Evolutionary conservation across 192 early-diverging fungal genomes (phyloP).

Genomic region (Haplosporangium gracile): DNA sequence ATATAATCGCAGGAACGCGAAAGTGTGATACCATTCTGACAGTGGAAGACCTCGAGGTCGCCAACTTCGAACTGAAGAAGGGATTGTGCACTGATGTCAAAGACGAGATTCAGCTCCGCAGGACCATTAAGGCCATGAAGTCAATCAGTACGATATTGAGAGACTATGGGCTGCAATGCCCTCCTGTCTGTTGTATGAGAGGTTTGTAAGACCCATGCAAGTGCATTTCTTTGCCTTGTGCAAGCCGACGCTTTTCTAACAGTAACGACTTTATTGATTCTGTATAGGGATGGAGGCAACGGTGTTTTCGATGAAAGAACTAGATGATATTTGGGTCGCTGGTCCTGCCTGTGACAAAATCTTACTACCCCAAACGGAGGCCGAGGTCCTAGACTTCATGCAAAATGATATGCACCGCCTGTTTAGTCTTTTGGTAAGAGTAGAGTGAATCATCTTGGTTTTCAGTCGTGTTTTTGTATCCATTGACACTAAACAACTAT

Average conservation of each 20-base stretch:
- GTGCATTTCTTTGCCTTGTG: neutral
- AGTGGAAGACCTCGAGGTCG: conserved; percentile 28
- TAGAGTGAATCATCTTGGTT: conserved; percentile 6
- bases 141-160: conserved; percentile 9
- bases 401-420: conserved; percentile 25
- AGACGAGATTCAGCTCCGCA: conserved; percentile 32
- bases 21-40: conserved; percentile 11
- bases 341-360: conserved; percentile 22
- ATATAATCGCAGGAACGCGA: neutral
- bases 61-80: conserved; percentile 29
- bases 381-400: conserved; percentile 27
- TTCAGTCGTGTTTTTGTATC: conserved; percentile 5
- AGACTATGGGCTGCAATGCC: conserved; percentile 14
- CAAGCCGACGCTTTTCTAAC: neutral
- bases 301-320: conserved; percentile 17
- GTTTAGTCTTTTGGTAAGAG: conserved; percentile 21
- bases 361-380: conserved; percentile 23
- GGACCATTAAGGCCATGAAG: conserved; percentile 35
- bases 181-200: conserved; percentile 14
- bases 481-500: neutral
- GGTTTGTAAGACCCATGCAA: neutral
- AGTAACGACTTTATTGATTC: conserved; percentile 3
- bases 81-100: conserved; percentile 28
- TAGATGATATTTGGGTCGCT: conserved; percentile 29
- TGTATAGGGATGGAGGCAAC: conserved; percentile 21